Evolutionary conservation across 208 protist species (phyloP), one percentile per base, ranked within the genome.

Genomic region (Crithidia fasciculata): DNA sequence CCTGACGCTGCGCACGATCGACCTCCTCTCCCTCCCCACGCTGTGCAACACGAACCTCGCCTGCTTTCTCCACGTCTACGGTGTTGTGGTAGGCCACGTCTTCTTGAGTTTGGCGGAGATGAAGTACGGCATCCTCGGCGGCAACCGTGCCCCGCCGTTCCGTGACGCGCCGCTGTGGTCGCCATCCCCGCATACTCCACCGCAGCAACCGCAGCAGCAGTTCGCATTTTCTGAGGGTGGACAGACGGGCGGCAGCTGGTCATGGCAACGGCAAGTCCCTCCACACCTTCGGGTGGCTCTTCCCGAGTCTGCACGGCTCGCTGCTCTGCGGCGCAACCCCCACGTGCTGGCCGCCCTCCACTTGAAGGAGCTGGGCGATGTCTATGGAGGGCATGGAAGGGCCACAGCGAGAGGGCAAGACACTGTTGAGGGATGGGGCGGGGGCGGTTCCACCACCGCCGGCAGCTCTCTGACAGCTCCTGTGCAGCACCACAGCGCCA

Each of bases 51-150:
- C 56, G n/a, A 76, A 36, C 45, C 36, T 59, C 16, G 68, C 67
- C 28, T 74, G 72, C 43, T 92, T 91, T 59, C 85, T 90, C 68
- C 74, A 80, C 63, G 62, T 53, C 15, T 83, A 91, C 74, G 76
- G 77, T 5, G 90, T 92, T 49, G 55, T 74, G 8, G 84, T 95
- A 61, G 90, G 83, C 13, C 28, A 47, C 15, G 68, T 79, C 12
- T 80, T 69, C 43, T 0, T 92, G 61, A 85, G 84, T 5, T 73
- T 92, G 12, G 77, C 45, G 37, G 88, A 88, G 45, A 84, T 95
- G 59, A 95, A 95, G 69, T 80, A 92, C 74, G 86, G 84, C 57
- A 83, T 95, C 47, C 74, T 93, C 10, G 72, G 86, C 45, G 80
- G 86, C 12, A 88, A 91, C 64, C 71, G 71, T 16, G 63, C 82